phyloP scores from a whole-genome alignment of 441 rosid genomes.

The Euphorbia corollata region DNA sequence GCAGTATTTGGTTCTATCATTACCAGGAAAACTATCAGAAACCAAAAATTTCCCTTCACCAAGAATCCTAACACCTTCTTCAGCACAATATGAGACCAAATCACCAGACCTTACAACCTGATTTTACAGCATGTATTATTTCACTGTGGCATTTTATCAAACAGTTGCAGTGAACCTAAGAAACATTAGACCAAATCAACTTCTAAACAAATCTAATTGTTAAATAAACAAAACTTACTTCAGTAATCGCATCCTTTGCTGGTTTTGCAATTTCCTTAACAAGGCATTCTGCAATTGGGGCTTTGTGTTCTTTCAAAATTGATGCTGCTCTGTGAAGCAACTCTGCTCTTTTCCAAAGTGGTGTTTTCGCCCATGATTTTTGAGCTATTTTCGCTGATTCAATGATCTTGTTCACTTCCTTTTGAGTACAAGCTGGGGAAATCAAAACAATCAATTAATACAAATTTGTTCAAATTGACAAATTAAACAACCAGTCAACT shows the following conservation, averaged over 20 bases:
- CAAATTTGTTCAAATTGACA: too few relatives aligned
- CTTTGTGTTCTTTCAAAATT: constrained; percentile 70
- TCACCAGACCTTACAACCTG: constrained; percentile 97
- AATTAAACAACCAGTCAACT: too few relatives aligned
- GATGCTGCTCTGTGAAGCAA: constrained; percentile 92
- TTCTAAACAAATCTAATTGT: too few relatives aligned
- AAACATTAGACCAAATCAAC: too few relatives aligned
- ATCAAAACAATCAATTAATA: not conserved
- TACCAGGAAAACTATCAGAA: constrained; percentile 93
- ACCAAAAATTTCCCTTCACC: constrained; percentile 90
- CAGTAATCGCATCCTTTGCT: constrained; percentile 87
- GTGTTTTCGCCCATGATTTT: constrained; percentile 89
- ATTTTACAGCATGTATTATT: not conserved
- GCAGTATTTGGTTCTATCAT: constrained; percentile 93
- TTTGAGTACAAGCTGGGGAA: constrained; percentile 73
- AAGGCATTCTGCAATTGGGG: constrained; percentile 77
- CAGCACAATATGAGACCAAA: constrained; percentile 80
- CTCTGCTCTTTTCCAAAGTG: constrained; percentile 94
- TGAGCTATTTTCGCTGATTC: constrained; percentile 72
- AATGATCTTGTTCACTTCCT: constrained; percentile 84
- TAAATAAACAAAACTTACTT: constrained; percentile 29
- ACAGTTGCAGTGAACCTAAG: not conserved
- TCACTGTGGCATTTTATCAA: not conserved
- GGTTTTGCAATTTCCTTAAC: constrained; percentile 95
- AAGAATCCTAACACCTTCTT: constrained; percentile 89